These are phyloP conservation scores for Russula lepida DNA, from an alignment of 768 basidiomycete genomes.

Conservation along the genomic window DNA sequence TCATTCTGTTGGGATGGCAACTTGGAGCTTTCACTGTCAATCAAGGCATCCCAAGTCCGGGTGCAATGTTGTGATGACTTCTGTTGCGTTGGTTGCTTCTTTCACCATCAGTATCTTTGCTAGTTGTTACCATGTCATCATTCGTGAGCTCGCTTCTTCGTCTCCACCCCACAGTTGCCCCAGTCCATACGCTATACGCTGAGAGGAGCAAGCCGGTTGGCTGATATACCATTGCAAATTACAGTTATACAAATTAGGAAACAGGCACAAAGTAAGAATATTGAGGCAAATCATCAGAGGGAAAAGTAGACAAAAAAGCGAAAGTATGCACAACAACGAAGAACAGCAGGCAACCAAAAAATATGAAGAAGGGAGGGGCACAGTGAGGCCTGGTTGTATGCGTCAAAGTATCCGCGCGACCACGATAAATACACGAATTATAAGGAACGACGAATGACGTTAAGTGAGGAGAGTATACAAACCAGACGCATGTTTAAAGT, in stretches of 20 bases:
- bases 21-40: neutral
- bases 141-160: neutral
- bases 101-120: neutral
- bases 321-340: slow-evolving; percentile 7
- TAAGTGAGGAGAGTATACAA: slow-evolving; percentile 14
- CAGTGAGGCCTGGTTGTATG: neutral
- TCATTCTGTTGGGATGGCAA: too few species aligned
- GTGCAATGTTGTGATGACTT: neutral
- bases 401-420: slow-evolving; percentile 17
- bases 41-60: neutral
- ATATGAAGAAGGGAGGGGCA: neutral
- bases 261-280: slow-evolving; percentile 12
- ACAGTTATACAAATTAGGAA: slow-evolving; percentile 20
- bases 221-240: slow-evolving; percentile 10
- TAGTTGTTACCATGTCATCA: neutral
- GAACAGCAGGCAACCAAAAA: slow-evolving; percentile 4
- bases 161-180: too few species aligned
- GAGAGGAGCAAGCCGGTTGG: neutral
- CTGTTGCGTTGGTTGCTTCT: neutral
- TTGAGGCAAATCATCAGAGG: slow-evolving; percentile 5
- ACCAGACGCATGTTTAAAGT: neutral
- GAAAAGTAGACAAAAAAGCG: neutral
- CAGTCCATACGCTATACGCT: neutral
- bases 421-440: slow-evolving; percentile 17
- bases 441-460: neutral